These are phyloP conservation scores for Alternaria gansuensis DNA, from an alignment of 2,329 filamentous ascomycete species.

Conservation along the genomic window DNA sequence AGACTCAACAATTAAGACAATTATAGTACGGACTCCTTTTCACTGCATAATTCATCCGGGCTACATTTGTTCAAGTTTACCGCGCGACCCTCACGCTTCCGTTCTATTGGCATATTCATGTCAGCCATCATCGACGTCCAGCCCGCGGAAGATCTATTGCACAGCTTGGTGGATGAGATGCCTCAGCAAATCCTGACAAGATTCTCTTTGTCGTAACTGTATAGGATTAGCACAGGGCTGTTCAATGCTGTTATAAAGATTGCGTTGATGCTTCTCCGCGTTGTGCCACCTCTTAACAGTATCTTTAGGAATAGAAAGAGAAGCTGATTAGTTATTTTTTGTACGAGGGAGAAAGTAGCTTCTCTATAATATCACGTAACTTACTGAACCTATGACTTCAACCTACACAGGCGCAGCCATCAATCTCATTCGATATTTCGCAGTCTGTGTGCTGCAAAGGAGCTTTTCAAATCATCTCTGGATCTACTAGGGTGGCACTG, in stretches of 20 bases:
- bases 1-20: no score
- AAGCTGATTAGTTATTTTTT: no score
- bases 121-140: neutral
- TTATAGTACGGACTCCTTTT: no score
- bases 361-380: neutral
- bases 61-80: neutral
- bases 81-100: neutral
- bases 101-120: neutral
- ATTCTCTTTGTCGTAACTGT: neutral
- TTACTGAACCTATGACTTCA: slow-evolving; percentile 1
- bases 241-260: slow-evolving; percentile 4
- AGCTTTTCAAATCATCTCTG: slow-evolving; percentile 1
- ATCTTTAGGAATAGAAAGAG: neutral
- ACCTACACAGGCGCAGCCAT: slow-evolving; percentile 4
- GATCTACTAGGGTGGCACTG: neutral
- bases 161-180: neutral
- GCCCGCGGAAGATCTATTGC: neutral
- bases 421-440: slow-evolving; percentile 2
- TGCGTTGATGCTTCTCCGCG: neutral
- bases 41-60: neutral
- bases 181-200: slow-evolving; percentile 4
- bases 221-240: slow-evolving; percentile 2
- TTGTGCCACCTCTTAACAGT: slow-evolving; percentile 4
- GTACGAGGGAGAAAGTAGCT: neutral
- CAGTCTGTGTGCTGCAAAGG: neutral